These are phyloP conservation scores for Lablab purpureus DNA, from an alignment of 306 rosid species.

Conservation along the genomic window DNA sequence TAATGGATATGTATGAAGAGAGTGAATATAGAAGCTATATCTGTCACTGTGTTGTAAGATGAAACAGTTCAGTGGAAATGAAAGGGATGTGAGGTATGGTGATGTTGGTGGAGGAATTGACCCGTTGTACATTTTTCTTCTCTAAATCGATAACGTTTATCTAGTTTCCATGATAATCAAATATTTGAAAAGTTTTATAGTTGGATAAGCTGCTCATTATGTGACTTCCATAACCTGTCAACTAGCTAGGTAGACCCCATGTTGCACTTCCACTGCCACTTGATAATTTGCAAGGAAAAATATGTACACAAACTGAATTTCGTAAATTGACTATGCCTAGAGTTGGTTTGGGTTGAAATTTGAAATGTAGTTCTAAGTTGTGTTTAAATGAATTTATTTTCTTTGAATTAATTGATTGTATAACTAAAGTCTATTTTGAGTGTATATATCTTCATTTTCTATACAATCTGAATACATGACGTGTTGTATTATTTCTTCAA, in stretches of 20 bases:
- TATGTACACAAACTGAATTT: not conserved
- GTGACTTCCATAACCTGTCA: not conserved
- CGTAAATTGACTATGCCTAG: not conserved
- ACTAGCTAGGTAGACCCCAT: not conserved
- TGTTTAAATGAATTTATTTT: no score
- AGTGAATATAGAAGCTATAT: not conserved
- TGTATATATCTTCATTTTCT: not conserved
- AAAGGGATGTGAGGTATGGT: conserved; percentile 44
- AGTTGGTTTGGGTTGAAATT: not conserved
- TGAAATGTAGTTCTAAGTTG: not conserved
- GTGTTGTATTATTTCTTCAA: no score
- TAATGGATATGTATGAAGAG: conserved; percentile 43
- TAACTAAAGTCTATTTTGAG: not conserved
- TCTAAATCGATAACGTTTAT: conserved; percentile 43
- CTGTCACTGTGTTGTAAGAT: conserved; percentile 6
- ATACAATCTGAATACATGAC: no score
- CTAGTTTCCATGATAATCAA: conserved; percentile 36
- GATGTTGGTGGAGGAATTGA: conserved; percentile 50
- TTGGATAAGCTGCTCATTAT: not conserved
- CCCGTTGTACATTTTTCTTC: conserved; percentile 28
- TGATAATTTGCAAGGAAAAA: not conserved
- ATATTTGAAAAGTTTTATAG: not conserved
- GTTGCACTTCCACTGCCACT: not conserved
- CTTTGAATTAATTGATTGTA: no score
- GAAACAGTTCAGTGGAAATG: conserved; percentile 46